Base-by-base conservation (phyloP, 805 yeast species). In the Monosporozyma servazzii region DNA sequence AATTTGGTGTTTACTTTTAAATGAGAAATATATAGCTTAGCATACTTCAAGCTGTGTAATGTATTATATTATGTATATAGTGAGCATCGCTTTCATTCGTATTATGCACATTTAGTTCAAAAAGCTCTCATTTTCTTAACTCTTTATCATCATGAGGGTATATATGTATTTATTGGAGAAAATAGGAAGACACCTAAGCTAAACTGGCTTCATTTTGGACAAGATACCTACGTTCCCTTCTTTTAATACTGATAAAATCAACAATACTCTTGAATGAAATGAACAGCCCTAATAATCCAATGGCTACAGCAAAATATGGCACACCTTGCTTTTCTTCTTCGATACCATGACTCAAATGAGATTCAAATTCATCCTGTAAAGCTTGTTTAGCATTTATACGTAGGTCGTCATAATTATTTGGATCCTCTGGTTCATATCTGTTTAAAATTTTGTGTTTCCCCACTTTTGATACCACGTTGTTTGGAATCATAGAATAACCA, bases 181-280 rank as follows among this genome's bases (percentile, higher is more conserved):
- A 33, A 15, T 33, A n/a, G 17, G 17, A 33, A 15, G 17, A 33
- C 13, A 15, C 13, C 25, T 39, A 41, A 13, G 18, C 44, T 13
- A n/a, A 21, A 11, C 30, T 41, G 5, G 29, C 29, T 13, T 41
- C 44, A 41, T 41, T 41, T 50, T 65, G 68, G 11, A 64, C 48
- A 48, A 63, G 46, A 49, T 62, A 65, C 47, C 53, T 62, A 52
- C 69, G 71, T 64, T 90, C 96, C 80, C 82, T 82, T 60, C 78
- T 79, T 63, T 84, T 81, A n/a, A 91, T 93, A 55, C 81, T 74
- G 56, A 75, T 75, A 65, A 83, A 91, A 63, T 86, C 93, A 45
- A 75, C 68, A n/a, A 86, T 55, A 11, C 96, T 81, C 61, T 84
- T 86, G 17, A 81, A 52, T 10, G 84, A 69, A 4, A 91, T 73